Conservation (phyloP, 23 red algal genomes). For the Gracilaria domingensis region DNA sequence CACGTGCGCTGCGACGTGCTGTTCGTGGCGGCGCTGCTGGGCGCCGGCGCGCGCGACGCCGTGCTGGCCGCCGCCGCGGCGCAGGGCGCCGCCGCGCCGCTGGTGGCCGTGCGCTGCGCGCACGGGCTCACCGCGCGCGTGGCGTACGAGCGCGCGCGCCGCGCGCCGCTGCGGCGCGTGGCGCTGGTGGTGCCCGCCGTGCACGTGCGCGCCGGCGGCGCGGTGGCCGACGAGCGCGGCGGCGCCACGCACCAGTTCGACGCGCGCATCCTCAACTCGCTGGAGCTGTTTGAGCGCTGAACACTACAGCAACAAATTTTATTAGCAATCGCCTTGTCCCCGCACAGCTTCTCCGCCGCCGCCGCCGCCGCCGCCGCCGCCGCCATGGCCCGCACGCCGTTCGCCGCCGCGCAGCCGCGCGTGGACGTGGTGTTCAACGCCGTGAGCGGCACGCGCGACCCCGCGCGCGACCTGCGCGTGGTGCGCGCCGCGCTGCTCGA, state of each 20-base stretch:
- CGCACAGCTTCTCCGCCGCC: no score
- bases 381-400: neutral
- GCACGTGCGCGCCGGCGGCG: conserved; percentile 22
- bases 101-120: conserved; percentile 60
- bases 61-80: neutral
- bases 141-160: conserved; percentile 32
- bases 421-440: conserved; percentile 82
- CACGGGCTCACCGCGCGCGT: conserved; percentile 73
- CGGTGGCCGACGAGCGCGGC: conserved; percentile 19
- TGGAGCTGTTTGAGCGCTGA: conserved; percentile 66
- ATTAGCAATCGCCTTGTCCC: no score
- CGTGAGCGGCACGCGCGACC: conserved; percentile 53
- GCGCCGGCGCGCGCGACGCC: neutral
- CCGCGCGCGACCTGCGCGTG: conserved; percentile 34
- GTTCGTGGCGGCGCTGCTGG: conserved; percentile 64
- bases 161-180: neutral
- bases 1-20: conserved; percentile 46
- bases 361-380: neutral
- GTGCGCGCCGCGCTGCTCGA: conserved; percentile 5
- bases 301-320: no score
- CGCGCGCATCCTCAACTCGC: conserved; percentile 49
- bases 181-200: conserved; percentile 47
- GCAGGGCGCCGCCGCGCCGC: conserved; percentile 13
- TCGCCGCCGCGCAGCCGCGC: conserved; percentile 14
- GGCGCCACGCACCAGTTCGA: conserved; percentile 43